Evolutionary conservation across 495 filamentous ascomycete species (phyloP).

Genomic region (Eremomyces bilateralis): DNA sequence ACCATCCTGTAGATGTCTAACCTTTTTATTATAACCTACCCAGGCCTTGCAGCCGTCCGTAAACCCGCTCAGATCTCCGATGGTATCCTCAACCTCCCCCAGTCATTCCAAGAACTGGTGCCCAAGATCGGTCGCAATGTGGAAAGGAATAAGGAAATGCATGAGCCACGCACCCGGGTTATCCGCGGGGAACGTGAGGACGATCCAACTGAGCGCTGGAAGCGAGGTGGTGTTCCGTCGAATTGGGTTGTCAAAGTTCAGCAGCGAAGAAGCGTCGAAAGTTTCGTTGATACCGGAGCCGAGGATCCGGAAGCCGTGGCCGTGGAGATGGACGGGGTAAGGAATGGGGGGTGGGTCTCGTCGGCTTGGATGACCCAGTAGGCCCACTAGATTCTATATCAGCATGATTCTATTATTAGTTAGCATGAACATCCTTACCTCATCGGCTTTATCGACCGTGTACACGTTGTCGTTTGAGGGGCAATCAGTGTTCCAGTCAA

Average conservation of each 20-base stretch:
- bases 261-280: conserved; percentile 9
- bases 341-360: conserved; percentile 9
- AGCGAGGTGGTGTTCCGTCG: conserved; percentile 19
- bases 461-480: conserved; percentile 11
- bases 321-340: conserved; percentile 24
- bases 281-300: conserved; percentile 10
- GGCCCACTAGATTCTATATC: conserved; percentile 9
- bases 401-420: background rate
- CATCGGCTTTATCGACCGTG: conserved; percentile 7
- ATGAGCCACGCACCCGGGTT: conserved; percentile 19
- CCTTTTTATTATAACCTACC: no score
- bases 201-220: conserved; percentile 16
- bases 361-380: conserved; percentile 18
- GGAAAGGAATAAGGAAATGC: conserved; percentile 20
- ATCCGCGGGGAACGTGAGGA: conserved; percentile 17
- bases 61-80: conserved; percentile 5
- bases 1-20: no score
- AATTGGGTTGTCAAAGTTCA: conserved; percentile 12
- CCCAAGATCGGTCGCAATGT: conserved; percentile 15
- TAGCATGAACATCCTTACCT: conserved; percentile 1
- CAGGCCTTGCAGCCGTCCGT: conserved; percentile 9
- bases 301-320: conserved; percentile 21
- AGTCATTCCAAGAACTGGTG: conserved; percentile 17
- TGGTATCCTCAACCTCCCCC: conserved; percentile 6
- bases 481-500: conserved; percentile 13